Conservation (phyloP, 1,284 basidiomycete species). For the Hymenochaete sp. region DNA sequence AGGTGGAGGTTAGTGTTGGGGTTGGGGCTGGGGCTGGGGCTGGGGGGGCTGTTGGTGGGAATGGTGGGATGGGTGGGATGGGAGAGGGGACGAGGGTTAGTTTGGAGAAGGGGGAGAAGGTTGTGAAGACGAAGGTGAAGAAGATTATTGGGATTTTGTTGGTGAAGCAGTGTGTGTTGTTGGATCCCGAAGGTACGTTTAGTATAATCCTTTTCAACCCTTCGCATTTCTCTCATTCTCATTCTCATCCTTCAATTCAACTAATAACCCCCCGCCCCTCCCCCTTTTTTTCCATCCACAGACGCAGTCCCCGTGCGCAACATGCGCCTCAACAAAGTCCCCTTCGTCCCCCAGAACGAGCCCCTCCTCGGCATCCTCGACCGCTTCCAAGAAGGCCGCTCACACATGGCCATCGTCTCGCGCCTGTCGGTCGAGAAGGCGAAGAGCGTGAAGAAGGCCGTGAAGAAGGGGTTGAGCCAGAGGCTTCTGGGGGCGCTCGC, state of each 20-base stretch:
- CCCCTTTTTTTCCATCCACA: no score
- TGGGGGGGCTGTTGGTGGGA: slow-evolving; percentile 24
- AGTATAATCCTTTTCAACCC: not conserved
- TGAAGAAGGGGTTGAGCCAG: slow-evolving; percentile 64
- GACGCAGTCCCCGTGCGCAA: slow-evolving; percentile 72
- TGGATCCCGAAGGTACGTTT: slow-evolving; percentile 72
- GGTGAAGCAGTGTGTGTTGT: slow-evolving; percentile 80
- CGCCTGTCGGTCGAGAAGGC: slow-evolving; percentile 43
- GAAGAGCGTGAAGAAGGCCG: slow-evolving; percentile 57
- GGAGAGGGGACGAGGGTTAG: slow-evolving; percentile 8
- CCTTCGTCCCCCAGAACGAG: slow-evolving; percentile 80
- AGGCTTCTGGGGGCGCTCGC: slow-evolving; percentile 27
- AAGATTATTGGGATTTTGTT: slow-evolving; percentile 76
- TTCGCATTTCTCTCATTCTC: slow-evolving; percentile 3
- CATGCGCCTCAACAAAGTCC: slow-evolving; percentile 78
- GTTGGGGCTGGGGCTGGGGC: no score
- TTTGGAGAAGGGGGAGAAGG: slow-evolving; percentile 1
- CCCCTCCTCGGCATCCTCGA: slow-evolving; percentile 82
- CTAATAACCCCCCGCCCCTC: no score
- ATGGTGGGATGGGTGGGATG: slow-evolving; percentile 9
- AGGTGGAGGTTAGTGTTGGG: slow-evolving; percentile 54
- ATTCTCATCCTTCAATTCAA: no score
- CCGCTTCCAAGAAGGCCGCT: slow-evolving; percentile 84
- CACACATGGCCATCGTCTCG: slow-evolving; percentile 86
- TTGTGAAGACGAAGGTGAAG: slow-evolving; percentile 44